phyloP scores from a whole-genome alignment of 2,329 filamentous ascomycete species.

The Penicillium sp. region DNA sequence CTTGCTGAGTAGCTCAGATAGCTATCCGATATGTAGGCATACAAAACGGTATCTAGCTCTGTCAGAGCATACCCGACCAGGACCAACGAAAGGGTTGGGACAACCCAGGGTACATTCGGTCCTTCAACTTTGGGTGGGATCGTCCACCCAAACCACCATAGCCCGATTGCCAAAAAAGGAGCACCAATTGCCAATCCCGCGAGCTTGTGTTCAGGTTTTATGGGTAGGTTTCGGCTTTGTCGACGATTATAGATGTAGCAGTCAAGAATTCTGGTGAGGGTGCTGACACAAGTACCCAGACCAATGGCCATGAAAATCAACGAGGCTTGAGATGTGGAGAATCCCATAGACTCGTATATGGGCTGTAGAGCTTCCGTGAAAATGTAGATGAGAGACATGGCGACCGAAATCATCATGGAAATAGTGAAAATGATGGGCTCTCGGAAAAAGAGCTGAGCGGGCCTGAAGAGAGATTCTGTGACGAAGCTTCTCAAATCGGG shows the following conservation, averaged over 20 bases:
- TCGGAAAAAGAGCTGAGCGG: slow-evolving; percentile 43
- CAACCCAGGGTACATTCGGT: slow-evolving; percentile 38
- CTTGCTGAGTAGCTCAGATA: slow-evolving; percentile 49
- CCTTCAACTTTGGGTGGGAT: slow-evolving; percentile 42
- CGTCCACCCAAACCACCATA: slow-evolving; percentile 53
- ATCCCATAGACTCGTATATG: slow-evolving; percentile 42
- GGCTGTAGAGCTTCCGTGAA: slow-evolving; percentile 47
- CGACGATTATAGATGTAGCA: slow-evolving; percentile 30
- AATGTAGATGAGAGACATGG: slow-evolving; percentile 50
- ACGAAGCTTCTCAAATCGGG: slow-evolving; percentile 39
- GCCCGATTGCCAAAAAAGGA: slow-evolving; percentile 45
- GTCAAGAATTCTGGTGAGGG: slow-evolving; percentile 48
- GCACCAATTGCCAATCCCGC: slow-evolving; percentile 48
- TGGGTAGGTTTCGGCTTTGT: slow-evolving; percentile 17
- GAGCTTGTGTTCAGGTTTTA: slow-evolving; percentile 51
- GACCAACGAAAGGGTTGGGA: slow-evolving; percentile 43
- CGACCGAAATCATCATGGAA: slow-evolving; percentile 43
- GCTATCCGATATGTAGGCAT: slow-evolving; percentile 48
- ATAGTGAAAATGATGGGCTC: slow-evolving; percentile 49
- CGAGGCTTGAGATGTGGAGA: slow-evolving; percentile 35
- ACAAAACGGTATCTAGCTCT: slow-evolving; percentile 46
- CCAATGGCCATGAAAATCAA: slow-evolving; percentile 45
- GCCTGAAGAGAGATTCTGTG: slow-evolving; percentile 40
- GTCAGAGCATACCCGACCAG: slow-evolving; percentile 51
- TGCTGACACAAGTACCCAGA: slow-evolving; percentile 43